Percentiles rank a stretch among this genome's conserved stretches.
Evolutionary conservation across 768 basidiomycete genomes (phyloP).

Genomic region (Coprinopsis cinerea): DNA sequence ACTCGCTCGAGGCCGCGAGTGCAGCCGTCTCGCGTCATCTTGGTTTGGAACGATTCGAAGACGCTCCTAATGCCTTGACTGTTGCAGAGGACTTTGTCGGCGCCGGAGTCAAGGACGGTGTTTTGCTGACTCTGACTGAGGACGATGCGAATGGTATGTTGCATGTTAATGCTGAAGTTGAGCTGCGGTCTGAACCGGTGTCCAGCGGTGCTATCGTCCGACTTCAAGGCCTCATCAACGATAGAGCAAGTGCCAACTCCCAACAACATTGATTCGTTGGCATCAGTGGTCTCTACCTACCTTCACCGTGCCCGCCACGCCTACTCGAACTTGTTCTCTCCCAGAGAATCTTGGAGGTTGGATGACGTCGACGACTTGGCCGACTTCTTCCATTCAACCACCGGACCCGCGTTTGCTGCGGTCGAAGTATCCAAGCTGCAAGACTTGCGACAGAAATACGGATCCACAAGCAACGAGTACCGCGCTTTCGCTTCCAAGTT

Average conservation of each 20-base stretch:
- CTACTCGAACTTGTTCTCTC: conserved; percentile 49
- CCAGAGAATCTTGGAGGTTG: conserved; percentile 24
- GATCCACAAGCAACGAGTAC: conserved; percentile 52
- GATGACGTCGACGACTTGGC: conserved; percentile 33
- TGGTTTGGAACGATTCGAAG: conserved; percentile 63
- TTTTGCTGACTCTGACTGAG: conserved; percentile 55
- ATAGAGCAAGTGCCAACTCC: conserved; percentile 39
- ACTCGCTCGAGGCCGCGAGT: conserved; percentile 51
- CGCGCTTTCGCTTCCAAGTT: conserved; percentile 35
- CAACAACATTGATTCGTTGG: conserved; percentile 32
- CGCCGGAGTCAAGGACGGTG: conserved; percentile 40
- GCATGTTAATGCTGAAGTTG: conserved; percentile 13
- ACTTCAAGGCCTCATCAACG: conserved; percentile 30
- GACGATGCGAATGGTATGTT: conserved; percentile 46
- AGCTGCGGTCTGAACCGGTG: conserved; percentile 8
- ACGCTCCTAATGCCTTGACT: conserved; percentile 23
- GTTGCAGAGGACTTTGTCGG: conserved; percentile 51
- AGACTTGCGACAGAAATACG: conserved; percentile 41
- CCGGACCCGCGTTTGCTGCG: conserved; percentile 52
- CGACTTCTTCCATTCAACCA: conserved; percentile 48
- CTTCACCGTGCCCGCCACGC: conserved; percentile 50
- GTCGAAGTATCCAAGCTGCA: conserved; percentile 50
- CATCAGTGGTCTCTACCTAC: conserved; percentile 52
- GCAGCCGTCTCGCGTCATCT: conserved; percentile 62
- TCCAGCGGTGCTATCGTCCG: conserved; percentile 50